Base-by-base conservation (phyloP, 495 filamentous ascomycete genomes). In the Talaromyces adpressus region DNA sequence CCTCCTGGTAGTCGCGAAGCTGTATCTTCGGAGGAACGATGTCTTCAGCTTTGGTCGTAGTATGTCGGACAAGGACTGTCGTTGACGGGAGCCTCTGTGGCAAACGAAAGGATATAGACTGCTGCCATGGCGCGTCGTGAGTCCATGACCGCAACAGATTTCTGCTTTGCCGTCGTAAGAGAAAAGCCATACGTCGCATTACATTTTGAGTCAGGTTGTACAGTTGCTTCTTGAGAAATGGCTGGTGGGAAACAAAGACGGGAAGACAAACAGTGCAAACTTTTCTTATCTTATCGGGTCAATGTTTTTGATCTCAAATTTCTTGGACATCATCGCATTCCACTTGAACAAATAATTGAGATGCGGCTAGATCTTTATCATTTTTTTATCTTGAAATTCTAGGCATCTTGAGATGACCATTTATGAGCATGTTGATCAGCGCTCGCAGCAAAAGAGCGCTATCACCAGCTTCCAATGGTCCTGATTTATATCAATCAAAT, bases 1-100 rank as follows among this genome's bases (percentile, higher is more conserved):
- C 91, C 77, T 93, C 89, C 68, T 93, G 90, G 68, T 93, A 93
- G 62, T 87, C 73, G 59, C 91, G 87, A 39, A 94, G 83, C 57
- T 77, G 79, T 52, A 92, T 79, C 16, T 68, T 34, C 58, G 74
- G 66, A 16, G 70, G 54, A 8, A 32, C 16, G 29, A 57, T 67
- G 57, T 16, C 51, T 64, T 18, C 39, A 41, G 29, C 45, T 18
- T 8, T 39, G 64, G 39, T 53, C 1, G 60, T 36, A 22, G 60
- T 25, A 32, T 51, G 14, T 1, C 20, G 58, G 18, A 11, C 9
- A 16, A 45, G 2, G 45, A 14, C 6, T 14, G 14, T 34, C 3
- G 16, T n/a, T 47, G 22, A n/a, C 22, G 12, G 36, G 23, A 32
- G n/a, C 8, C 16, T 53, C 39, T 4, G 41, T 16, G 23, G 20